Percentiles rank a stretch among this genome's conserved stretches.
Conservation (phyloP, 805 yeast species). For the Starmerella vitae region DNA sequence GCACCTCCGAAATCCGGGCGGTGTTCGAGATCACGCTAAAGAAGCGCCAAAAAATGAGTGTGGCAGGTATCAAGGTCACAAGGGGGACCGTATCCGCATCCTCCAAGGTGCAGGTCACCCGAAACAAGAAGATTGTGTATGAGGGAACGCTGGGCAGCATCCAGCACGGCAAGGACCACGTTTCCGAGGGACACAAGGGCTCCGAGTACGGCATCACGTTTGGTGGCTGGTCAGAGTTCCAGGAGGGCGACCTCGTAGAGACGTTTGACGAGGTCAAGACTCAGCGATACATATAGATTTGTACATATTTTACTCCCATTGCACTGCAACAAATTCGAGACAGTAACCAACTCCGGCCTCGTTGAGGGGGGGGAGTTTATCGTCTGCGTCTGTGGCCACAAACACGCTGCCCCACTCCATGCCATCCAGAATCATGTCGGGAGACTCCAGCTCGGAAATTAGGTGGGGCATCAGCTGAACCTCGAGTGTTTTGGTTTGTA, state of each 20-base stretch:
- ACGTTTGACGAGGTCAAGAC: slow-evolving; percentile 53
- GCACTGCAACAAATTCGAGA: slow-evolving; percentile 72
- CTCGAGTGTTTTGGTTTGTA: slow-evolving; percentile 43
- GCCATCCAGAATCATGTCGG: slow-evolving; percentile 44
- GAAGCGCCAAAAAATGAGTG: slow-evolving; percentile 32
- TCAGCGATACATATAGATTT: slow-evolving; percentile 33
- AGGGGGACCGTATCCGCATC: slow-evolving; percentile 54
- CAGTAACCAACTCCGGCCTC: slow-evolving; percentile 60
- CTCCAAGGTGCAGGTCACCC: slow-evolving; percentile 43
- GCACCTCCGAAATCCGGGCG: slow-evolving; percentile 57
- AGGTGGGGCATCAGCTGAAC: slow-evolving; percentile 90
- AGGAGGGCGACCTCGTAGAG: slow-evolving; percentile 63
- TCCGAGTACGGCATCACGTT: slow-evolving; percentile 81
- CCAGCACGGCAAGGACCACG: slow-evolving; percentile 72
- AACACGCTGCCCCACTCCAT: slow-evolving; percentile 97
- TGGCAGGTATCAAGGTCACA: slow-evolving; percentile 80
- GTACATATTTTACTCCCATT: slow-evolving; percentile 46
- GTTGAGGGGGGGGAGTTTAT: slow-evolving; percentile 43
- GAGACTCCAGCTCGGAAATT: slow-evolving; percentile 62
- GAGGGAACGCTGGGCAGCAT: slow-evolving; percentile 57
- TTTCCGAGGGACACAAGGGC: slow-evolving; percentile 64
- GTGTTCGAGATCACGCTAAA: slow-evolving; percentile 56
- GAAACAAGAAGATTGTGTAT: slow-evolving; percentile 37
- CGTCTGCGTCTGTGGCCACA: slow-evolving; percentile 63
- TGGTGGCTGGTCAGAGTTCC: slow-evolving; percentile 48